Base-by-base conservation (phyloP, 352 stramenopile species). In the Phytophthora multivora region DNA sequence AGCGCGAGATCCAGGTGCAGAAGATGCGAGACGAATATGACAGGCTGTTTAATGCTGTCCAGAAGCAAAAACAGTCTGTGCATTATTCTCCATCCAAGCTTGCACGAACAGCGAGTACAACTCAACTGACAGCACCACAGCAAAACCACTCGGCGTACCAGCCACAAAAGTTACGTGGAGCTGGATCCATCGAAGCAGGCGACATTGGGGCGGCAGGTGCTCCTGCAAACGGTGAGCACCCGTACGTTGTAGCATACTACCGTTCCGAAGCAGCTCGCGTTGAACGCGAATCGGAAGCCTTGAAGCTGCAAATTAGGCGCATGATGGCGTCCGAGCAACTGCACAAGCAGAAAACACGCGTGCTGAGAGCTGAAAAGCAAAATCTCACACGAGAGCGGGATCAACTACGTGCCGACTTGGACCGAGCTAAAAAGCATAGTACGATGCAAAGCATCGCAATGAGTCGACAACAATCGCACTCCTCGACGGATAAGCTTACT, bases 311-410 rank as follows among this genome's bases (percentile, higher is more conserved):
- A 54, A 83, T 93, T 57, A 80, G 82, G 51, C 90, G 88, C 43
- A 88, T 93, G 79, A 91, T 91, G 48, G 80, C 82, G 23, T 86
- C 79, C 6, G 80, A 93, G 56, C 88, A 91, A 51, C 73, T 75
- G 8, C 71, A 89, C 64, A 91, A 90, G 63, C 81, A 89, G 36
- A 87, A 89, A 57, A 90, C 88, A 28, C 70, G 73, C 1, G 45
- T 81, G 8, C 67, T 89, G 28, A 58, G 63, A 10, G 54, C 62
- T 11, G 84, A 90, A 59, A 81, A 76, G 41, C 55, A 69, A 18
- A 68, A 79, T 31, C 71, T 93, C n/a, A 50, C 76, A 12, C 70
- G 81, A 31, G 69, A 60, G 43, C 78, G 77, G 23, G 73, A 87
- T 38, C 70, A 69, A 12, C 49, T 93, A 41, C 73, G 69, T 13